Base-by-base conservation (phyloP, 495 filamentous ascomycete species). In the Aspergillus ostianus region DNA sequence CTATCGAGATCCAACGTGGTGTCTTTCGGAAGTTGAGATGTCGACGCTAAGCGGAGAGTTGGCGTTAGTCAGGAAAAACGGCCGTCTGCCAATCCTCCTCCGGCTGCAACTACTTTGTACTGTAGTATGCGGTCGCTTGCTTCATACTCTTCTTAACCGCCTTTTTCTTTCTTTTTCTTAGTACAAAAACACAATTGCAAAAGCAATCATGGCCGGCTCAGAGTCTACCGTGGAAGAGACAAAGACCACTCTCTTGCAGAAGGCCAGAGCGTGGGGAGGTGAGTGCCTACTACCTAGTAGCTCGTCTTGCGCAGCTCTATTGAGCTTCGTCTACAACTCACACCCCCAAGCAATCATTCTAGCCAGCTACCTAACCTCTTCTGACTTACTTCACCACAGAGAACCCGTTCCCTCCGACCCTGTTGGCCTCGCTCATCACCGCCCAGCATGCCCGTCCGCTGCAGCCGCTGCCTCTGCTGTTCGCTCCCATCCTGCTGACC, bases 401-500 rank as follows among this genome's bases (percentile, higher is more conserved):
- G 77, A 88, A 88, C 60, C 82, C 92, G 32, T 77, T 96, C 29
- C 88, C 92, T 15, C 85, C 92, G 7, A 89, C 87, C 30, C 76
- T 88, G 18, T 87, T 93, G 48, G 90, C 91, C 47, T 88, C 90
- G 12, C 84, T 96, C 51, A 85, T 95, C 60, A 82, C 86, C 6
- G 85, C 90, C 20, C 89, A 93, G 61, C 86, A 92, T 74, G 74
- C 81, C 56, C 89, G 89, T 7, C 92, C 92, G 7, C 83, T 89
- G 68, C 88, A 89, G 66, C 63, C 80, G 13, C 77, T 94, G 1
- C 90, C 91, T 2, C 85, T 95, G 80, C 76, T 91, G 64, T 91
- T 97, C 77, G 82, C 91, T 36, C 90, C 92, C 0, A 77, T 92
- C 57, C 84, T 97, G n/a, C 80, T 95, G 56, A 92, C 96, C 78